Percentiles rank a stretch among this genome's conserved stretches.
Conservation (phyloP, 495 filamentous ascomycete species). For the Pyrenula aspistea region DNA sequence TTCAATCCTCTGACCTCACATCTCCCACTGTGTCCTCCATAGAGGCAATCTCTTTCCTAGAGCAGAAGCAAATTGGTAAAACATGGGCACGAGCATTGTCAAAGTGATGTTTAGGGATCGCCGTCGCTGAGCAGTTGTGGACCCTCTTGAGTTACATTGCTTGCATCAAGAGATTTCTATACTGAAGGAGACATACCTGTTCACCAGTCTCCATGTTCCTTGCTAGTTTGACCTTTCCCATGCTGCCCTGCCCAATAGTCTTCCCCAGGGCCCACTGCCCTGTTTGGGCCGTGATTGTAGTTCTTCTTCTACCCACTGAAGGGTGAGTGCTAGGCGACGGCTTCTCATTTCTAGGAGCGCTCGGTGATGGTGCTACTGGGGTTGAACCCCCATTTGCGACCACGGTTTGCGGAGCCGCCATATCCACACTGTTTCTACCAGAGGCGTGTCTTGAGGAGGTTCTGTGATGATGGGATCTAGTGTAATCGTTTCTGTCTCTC, state of each 20-base stretch:
- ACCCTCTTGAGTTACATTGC: too few species aligned
- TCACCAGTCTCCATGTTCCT: slow-evolving; percentile 71
- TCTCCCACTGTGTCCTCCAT: too few species aligned
- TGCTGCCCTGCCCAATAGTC: slow-evolving; percentile 94
- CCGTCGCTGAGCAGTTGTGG: neutral
- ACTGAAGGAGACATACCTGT: slow-evolving; percentile 41
- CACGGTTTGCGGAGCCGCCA: neutral
- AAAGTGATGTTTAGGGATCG: neutral
- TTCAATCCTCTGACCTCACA: too few species aligned
- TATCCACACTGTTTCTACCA: neutral
- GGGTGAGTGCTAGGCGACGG: slow-evolving; percentile 29
- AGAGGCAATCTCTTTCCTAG: slow-evolving; percentile 2
- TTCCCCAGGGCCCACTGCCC: slow-evolving; percentile 91
- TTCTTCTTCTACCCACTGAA: slow-evolving; percentile 51
- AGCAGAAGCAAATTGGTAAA: too few species aligned
- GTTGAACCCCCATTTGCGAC: slow-evolving; percentile 5
- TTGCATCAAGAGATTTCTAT: neutral
- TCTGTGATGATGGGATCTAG: slow-evolving; percentile 27
- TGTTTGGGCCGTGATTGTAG: slow-evolving; percentile 69
- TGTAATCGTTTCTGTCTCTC: slow-evolving; percentile 36
- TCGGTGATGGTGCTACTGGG: slow-evolving; percentile 28
- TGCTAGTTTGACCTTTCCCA: slow-evolving; percentile 90
- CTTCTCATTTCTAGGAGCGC: slow-evolving; percentile 24
- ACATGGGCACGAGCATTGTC: too few species aligned
- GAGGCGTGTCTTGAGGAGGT: neutral